Evolutionary conservation across 305 asterid species (phyloP), one percentile per base, ranked within the genome.

Genomic region (Fraxinus platypoda): DNA sequence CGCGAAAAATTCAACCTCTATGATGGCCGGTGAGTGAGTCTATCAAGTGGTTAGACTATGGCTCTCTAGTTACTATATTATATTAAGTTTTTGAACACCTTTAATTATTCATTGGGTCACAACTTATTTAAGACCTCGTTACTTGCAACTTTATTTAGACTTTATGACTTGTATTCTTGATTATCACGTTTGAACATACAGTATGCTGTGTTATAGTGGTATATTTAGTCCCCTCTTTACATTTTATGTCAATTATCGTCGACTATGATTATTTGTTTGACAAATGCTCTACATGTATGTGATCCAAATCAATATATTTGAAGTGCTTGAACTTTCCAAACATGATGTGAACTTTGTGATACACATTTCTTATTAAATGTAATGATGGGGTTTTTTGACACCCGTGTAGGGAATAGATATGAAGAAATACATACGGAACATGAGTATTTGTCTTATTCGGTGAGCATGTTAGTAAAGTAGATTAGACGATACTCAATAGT

Each of bases 231-330:
- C 46, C 23, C 34, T 74, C 17, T 80, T 76, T 76, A 33, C 57
- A 73, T 76, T 80, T 68, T 52, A 74, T 83, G 88, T 85, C 87
- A 78, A 83, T 73, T 31, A 12, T 74, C 33, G 19, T 11, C n/a
- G 80, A 70, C 75, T 54, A 75, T 80, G 80, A 83, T 83, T 46
- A 62, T 81, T 49, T 33, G 64, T 75, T 87, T 87, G 88, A 80
- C 86, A 80, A 80, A 72, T 66, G 82, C 31, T 41, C 37, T 80
- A 46, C 78, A 80, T 54, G 72, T 79, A 41, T 59, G 46, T 70
- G 33, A 59, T 79, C 77, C 81, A 54, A 83, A 77, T 83, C 85
- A 76, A 70, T 70, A 5, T 30, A 28, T 19, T 30, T 25, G 11
- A 30, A 71, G 75, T 71, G 75, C 75, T 70, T 70, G 37, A 28